Evolutionary conservation across 306 rosid genomes (phyloP).

Genomic region (Cucumis cinereus): DNA sequence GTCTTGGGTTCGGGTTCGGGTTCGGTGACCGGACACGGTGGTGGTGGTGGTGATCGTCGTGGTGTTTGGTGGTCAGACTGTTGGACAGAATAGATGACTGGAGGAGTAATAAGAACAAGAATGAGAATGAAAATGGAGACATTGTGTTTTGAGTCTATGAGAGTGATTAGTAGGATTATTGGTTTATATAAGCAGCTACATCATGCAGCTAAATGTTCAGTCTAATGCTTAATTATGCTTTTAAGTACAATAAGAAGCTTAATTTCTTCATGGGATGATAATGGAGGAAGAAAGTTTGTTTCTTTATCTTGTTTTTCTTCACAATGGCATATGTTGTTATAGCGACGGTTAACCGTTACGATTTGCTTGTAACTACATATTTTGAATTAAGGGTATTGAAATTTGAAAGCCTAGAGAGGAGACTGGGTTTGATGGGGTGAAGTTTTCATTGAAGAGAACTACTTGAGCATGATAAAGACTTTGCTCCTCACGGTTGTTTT

Average conservation of each 20-base stretch:
- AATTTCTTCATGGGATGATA: slow-evolving; percentile 21
- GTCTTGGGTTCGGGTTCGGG: slow-evolving; percentile 46
- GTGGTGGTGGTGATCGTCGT: slow-evolving; percentile 8
- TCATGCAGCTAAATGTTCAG: slow-evolving; percentile 14
- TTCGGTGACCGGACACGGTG: slow-evolving; percentile 14
- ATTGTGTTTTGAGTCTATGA: slow-evolving; percentile 19
- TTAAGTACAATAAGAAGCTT: slow-evolving; percentile 15
- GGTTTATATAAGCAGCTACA: slow-evolving; percentile 25
- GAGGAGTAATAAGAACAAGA: slow-evolving; percentile 23
- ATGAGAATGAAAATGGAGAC: slow-evolving; percentile 30
- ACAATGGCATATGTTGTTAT: slow-evolving; percentile 22
- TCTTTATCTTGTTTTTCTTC: neutral
- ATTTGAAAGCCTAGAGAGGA: neutral
- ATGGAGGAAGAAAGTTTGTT: slow-evolving; percentile 11
- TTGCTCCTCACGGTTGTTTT: slow-evolving; percentile 57
- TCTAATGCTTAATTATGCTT: slow-evolving; percentile 51
- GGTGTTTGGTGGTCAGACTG: slow-evolving; percentile 40
- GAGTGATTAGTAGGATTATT: slow-evolving; percentile 9
- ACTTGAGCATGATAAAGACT: slow-evolving; percentile 52
- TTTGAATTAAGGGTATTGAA: neutral
- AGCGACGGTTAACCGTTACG: slow-evolving; percentile 60
- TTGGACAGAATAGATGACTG: slow-evolving; percentile 28
- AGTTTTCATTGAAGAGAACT: neutral
- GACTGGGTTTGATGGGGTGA: neutral
- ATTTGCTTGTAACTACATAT: slow-evolving; percentile 8